Conservation (phyloP, 306 rosid species). For the Prunus armeniaca region DNA sequence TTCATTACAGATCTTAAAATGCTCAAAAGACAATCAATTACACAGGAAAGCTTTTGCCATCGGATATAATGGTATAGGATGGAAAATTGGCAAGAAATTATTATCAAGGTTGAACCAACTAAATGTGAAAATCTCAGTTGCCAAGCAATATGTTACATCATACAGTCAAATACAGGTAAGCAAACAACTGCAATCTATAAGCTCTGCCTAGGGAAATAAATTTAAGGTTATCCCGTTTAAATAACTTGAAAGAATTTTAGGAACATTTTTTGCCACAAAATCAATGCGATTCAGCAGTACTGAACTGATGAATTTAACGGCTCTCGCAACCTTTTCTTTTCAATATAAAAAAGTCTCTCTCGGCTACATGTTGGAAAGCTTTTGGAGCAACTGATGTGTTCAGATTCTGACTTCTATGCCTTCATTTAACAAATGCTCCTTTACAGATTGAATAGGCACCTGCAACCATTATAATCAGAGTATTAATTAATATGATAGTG, state of each 20-base stretch:
- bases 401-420: conserved; percentile 78
- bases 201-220: not conserved
- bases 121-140: not conserved
- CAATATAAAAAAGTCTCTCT: not conserved
- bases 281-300: not conserved
- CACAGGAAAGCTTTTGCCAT: too few relatives aligned
- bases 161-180: not conserved
- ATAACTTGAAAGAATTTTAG: not conserved
- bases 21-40: not conserved
- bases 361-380: not conserved
- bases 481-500: not conserved
- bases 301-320: not conserved
- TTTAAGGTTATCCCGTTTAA: not conserved
- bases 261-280: not conserved
- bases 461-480: conserved; percentile 24
- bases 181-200: not conserved
- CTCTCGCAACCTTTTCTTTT: not conserved
- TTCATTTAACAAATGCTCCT: conserved; percentile 70
- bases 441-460: conserved; percentile 80
- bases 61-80: too few relatives aligned
- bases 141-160: not conserved
- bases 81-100: too few relatives aligned
- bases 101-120: too few relatives aligned
- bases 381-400: conserved; percentile 11
- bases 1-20: not conserved